phyloP scores from a whole-genome alignment of 371 early-diverging fungal genomes.

The Dinochytrium kinnereticum region DNA sequence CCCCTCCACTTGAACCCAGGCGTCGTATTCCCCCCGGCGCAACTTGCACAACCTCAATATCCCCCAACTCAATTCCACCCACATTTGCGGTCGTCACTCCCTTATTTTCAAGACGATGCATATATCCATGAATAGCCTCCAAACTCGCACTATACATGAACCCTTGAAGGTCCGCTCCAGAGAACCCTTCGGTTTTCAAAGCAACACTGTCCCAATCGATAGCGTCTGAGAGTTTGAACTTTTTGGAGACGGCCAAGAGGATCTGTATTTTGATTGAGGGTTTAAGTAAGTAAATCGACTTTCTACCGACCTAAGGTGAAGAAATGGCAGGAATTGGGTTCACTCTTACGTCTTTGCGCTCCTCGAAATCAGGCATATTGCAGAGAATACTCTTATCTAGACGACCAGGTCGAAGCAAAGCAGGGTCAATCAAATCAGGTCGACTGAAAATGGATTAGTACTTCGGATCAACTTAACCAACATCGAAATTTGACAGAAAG shows the following conservation, averaged over 20 bases:
- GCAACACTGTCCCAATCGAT: conserved; percentile 57
- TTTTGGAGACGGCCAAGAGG: conserved; percentile 47
- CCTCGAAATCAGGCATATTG: conserved; percentile 76
- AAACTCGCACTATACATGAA: conserved; percentile 90
- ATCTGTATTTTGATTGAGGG: conserved; percentile 33
- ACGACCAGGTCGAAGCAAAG: conserved; percentile 98
- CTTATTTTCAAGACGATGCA: too few species aligned
- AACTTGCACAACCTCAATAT: too few species aligned
- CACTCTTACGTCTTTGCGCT: conserved; percentile 57
- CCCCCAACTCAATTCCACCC: too few species aligned
- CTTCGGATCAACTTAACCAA: neutral
- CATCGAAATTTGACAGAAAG: too few species aligned
- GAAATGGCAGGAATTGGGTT: too few species aligned
- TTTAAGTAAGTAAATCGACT: neutral
- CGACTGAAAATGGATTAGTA: conserved; percentile 38
- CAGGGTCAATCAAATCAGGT: conserved; percentile 88
- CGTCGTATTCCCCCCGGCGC: too few species aligned
- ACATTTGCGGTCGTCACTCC: too few species aligned
- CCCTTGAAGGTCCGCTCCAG: conserved; percentile 95
- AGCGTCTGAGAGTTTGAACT: conserved; percentile 26
- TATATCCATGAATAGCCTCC: conserved; percentile 80
- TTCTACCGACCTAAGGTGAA: too few species aligned
- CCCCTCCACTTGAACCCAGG: too few species aligned
- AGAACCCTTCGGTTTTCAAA: conserved; percentile 71
- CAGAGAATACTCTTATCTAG: conserved; percentile 94